These are phyloP conservation scores for Prototheca wickerhamii DNA, from an alignment of 163 green algal genomes.

Conservation along the genomic window DNA sequence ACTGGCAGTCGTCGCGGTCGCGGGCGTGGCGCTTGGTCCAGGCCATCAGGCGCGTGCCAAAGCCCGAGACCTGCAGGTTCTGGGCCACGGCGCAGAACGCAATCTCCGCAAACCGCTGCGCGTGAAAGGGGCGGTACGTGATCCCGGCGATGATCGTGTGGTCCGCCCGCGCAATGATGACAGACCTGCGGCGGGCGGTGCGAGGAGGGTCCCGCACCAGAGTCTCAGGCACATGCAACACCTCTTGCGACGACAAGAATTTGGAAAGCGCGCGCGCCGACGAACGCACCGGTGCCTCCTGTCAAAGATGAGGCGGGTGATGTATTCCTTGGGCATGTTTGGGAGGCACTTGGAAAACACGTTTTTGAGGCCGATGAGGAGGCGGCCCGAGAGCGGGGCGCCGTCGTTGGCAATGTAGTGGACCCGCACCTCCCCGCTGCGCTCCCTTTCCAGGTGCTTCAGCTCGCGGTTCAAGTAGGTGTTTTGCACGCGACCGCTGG, in stretches of 20 bases:
- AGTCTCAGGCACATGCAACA: not conserved
- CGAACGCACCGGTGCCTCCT: slow-evolving; percentile 32
- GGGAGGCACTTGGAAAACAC: slow-evolving; percentile 94
- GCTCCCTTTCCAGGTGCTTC: slow-evolving; percentile 21
- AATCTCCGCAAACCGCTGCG: slow-evolving; percentile 86
- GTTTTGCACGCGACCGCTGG: not conserved
- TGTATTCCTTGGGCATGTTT: slow-evolving; percentile 99
- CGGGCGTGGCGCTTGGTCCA: slow-evolving; percentile 81
- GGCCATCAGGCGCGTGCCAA: slow-evolving; percentile 97
- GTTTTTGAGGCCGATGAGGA: slow-evolving; percentile 86
- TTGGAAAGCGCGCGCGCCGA: not conserved
- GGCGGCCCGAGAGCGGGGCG: slow-evolving; percentile 1
- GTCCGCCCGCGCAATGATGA: slow-evolving; percentile 51
- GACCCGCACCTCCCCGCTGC: slow-evolving; percentile 14
- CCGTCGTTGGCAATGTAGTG: slow-evolving; percentile 28
- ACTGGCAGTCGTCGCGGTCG: slow-evolving; percentile 60
- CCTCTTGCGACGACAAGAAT: not conserved
- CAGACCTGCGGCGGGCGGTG: slow-evolving; percentile 21
- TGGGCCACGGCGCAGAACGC: slow-evolving; percentile 93
- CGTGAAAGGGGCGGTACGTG: slow-evolving; percentile 84
- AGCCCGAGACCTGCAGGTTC: slow-evolving; percentile 87
- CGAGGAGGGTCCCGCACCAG: not conserved
- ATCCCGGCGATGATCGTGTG: slow-evolving; percentile 85
- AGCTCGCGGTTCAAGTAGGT: slow-evolving; percentile 25
- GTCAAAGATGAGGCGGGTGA: slow-evolving; percentile 71